Percentiles rank a stretch among this genome's conserved stretches.
phyloP scores from a whole-genome alignment of 768 basidiomycete species.

The Trametes sanguinea region DNA sequence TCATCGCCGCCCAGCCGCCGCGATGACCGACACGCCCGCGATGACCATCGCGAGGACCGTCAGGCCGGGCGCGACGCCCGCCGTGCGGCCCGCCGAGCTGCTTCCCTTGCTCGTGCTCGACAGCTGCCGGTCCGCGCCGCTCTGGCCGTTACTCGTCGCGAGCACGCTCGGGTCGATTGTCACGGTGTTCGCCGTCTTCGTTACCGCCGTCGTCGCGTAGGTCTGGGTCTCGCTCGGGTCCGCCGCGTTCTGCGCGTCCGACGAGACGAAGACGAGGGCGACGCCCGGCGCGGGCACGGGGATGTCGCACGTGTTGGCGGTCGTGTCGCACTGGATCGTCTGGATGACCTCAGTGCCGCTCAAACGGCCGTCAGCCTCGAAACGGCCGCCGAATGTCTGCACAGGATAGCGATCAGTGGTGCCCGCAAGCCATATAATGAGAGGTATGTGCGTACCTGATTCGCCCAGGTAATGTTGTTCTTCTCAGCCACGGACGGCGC shows the following conservation, averaged over 20 bases:
- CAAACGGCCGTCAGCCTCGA: conserved; percentile 44
- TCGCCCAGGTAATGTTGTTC: conserved; percentile 50
- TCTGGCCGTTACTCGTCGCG: conserved; percentile 63
- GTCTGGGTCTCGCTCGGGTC: conserved; percentile 42
- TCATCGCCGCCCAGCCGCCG: conserved; percentile 12
- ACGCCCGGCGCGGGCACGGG: conserved; percentile 70
- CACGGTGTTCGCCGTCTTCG: conserved; percentile 53
- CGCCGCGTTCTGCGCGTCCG: conserved; percentile 40
- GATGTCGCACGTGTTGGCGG: conserved; percentile 55
- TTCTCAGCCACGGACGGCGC: conserved; percentile 44
- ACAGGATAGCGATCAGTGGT: no score
- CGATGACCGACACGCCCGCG: conserved; percentile 15
- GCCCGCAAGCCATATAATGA: not conserved
- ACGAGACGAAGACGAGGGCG: conserved; percentile 71
- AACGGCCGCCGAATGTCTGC: conserved; percentile 35
- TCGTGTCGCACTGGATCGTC: conserved; percentile 42
- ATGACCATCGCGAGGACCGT: conserved; percentile 15
- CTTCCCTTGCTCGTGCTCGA: conserved; percentile 33
- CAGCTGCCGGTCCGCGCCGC: conserved; percentile 42
- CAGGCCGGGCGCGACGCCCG: conserved; percentile 24
- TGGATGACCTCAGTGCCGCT: conserved; percentile 35
- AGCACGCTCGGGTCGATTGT: conserved; percentile 57
- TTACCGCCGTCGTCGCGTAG: conserved; percentile 61
- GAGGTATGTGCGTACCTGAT: conserved; percentile 40
- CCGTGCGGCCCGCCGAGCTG: conserved; percentile 23